Conservation (phyloP, 1,284 basidiomycete genomes). For the Cryptococcus amylolentus region DNA sequence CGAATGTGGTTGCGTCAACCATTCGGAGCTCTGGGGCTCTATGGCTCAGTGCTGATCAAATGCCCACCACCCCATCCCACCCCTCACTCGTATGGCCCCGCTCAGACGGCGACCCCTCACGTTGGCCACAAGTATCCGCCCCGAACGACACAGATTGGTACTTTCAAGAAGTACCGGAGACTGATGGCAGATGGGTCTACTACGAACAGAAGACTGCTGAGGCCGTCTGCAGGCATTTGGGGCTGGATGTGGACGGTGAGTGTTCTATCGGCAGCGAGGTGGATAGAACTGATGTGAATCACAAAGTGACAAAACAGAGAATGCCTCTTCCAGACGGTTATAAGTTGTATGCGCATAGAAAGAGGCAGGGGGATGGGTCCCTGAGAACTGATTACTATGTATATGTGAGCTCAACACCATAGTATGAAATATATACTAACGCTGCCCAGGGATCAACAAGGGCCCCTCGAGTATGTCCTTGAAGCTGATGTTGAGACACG, state of each 20-base stretch:
- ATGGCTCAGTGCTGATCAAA: neutral
- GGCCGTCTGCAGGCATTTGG: constrained; percentile 16
- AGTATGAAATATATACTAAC: constrained; percentile 1
- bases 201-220: constrained; percentile 30
- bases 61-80: constrained; percentile 7
- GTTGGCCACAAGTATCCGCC: constrained; percentile 16
- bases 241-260: constrained; percentile 13
- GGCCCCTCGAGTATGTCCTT: constrained; percentile 18
- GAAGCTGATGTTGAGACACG: neutral
- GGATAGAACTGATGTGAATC: neutral
- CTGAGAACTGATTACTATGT: constrained; percentile 34
- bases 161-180: constrained; percentile 11
- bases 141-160: constrained; percentile 3
- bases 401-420: constrained; percentile 20
- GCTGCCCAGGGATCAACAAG: constrained; percentile 26
- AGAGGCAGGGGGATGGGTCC: constrained; percentile 18
- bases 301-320: constrained; percentile 11
- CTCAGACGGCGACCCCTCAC: constrained; percentile 17
- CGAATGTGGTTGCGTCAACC: neutral
- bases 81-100: constrained; percentile 22
- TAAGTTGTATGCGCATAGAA: constrained; percentile 30
- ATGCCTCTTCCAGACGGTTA: constrained; percentile 33
- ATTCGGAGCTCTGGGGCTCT: neutral
- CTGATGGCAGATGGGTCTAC: constrained; percentile 20
- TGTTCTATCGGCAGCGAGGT: neutral